Conservation (phyloP, 441 rosid species). For the Eruca vesicaria region DNA sequence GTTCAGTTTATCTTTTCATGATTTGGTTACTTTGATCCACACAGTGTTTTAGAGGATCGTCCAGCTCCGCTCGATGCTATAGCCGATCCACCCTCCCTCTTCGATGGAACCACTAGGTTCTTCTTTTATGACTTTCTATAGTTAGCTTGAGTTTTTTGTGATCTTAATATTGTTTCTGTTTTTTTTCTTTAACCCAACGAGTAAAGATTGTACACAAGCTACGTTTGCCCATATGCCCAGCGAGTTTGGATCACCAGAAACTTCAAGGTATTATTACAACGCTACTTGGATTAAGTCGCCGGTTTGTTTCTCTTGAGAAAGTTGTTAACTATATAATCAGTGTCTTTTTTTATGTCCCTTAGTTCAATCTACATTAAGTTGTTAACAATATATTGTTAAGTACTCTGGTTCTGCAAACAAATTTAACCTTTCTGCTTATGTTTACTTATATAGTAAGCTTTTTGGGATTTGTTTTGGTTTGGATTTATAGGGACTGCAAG, state of each 20-base stretch:
- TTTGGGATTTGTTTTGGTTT: background rate
- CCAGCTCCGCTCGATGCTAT: constrained; percentile 45
- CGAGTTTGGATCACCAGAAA: constrained; percentile 68
- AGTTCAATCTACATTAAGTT: too few relatives aligned
- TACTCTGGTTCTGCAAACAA: background rate
- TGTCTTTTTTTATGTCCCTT: too few relatives aligned
- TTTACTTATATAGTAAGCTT: background rate
- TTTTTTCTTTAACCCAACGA: too few relatives aligned
- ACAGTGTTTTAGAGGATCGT: constrained; percentile 34
- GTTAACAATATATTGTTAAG: too few relatives aligned
- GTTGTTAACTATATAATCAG: too few relatives aligned
- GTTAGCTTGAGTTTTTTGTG: background rate
- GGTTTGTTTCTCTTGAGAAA: too few relatives aligned
- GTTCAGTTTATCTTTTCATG: background rate
- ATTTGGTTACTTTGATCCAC: background rate
- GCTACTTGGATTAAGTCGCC: background rate
- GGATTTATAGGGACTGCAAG: constrained; percentile 48
- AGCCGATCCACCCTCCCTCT: constrained; percentile 47
- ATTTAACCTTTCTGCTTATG: background rate
- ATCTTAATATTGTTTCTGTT: background rate
- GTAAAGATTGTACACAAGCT: constrained; percentile 47
- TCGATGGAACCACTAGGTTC: constrained; percentile 65
- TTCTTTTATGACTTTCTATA: background rate
- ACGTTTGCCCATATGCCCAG: constrained; percentile 55
- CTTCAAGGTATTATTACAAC: constrained; percentile 1